Percentiles rank a stretch among this genome's conserved stretches.
phyloP scores from a whole-genome alignment of 2,329 filamentous ascomycete species.

The Colletotrichum graminicola region DNA sequence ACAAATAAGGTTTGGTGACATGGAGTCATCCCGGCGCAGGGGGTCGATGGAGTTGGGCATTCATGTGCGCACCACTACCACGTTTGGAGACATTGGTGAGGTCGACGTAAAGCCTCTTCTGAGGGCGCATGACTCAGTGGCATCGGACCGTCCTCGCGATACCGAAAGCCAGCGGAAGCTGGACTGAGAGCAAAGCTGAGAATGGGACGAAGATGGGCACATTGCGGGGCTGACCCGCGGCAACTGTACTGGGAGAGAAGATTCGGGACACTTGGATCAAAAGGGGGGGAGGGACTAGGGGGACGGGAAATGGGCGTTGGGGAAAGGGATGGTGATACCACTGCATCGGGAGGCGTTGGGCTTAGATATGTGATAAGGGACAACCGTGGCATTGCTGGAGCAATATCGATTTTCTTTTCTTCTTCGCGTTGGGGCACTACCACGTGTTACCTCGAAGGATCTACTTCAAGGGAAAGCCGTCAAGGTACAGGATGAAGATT shows the following conservation, averaged over 20 bases:
- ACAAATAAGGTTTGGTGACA: conserved; percentile 44
- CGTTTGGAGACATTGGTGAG: conserved; percentile 14
- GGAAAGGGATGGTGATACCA: conserved; percentile 4
- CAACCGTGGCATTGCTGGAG: neutral
- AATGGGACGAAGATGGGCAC: neutral
- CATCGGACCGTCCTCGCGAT: neutral
- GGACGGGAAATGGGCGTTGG: neutral
- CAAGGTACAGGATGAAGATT: no score
- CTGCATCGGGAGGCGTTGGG: conserved; percentile 16
- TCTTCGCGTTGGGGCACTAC: neutral
- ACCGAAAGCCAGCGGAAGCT: conserved; percentile 2
- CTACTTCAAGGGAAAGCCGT: no score
- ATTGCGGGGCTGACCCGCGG: neutral
- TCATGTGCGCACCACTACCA: conserved; percentile 42
- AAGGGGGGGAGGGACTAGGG: no score
- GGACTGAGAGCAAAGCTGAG: neutral
- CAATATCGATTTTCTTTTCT: neutral
- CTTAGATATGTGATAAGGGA: neutral
- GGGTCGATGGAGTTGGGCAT: conserved; percentile 41
- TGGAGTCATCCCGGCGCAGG: neutral
- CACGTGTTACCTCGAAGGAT: neutral
- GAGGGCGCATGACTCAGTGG: neutral
- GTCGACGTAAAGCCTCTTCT: neutral
- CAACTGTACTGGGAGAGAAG: neutral
- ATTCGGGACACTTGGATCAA: neutral